Percentiles rank a stretch among this genome's conserved stretches.
These are phyloP conservation scores for Nidularia pulvinata DNA, from an alignment of 768 basidiomycete genomes.

Conservation along the genomic window DNA sequence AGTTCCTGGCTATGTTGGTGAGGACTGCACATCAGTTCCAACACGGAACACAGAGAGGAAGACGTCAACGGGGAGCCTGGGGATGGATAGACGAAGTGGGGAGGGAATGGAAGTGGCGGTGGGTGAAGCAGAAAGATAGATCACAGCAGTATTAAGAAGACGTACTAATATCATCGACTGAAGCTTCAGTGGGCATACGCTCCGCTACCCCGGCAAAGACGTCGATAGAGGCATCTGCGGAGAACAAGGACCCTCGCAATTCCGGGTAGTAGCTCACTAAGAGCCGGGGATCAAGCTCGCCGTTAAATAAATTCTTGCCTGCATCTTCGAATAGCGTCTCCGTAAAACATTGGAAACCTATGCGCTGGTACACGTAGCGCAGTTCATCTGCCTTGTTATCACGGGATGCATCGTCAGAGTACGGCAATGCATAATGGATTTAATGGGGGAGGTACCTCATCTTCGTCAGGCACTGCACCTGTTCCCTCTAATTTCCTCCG, in stretches of 20 bases:
- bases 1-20: conserved; percentile 89
- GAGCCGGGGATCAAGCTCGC: conserved; percentile 82
- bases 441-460: conserved; percentile 39
- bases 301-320: conserved; percentile 73
- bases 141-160: conserved; percentile 18
- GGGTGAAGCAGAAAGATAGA: conserved; percentile 16
- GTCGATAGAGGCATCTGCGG: conserved; percentile 53
- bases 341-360: conserved; percentile 77
- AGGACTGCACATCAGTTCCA: conserved; percentile 78
- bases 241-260: conserved; percentile 67
- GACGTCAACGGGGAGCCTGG: neutral
- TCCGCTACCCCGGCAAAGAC: conserved; percentile 78
- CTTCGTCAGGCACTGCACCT: conserved; percentile 48
- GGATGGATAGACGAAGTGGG: conserved; percentile 7
- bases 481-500: conserved; percentile 50
- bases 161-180: conserved; percentile 88
- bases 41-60: conserved; percentile 9
- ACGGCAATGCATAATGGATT: neutral
- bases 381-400: conserved; percentile 59
- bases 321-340: conserved; percentile 88
- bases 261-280: conserved; percentile 81
- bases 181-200: conserved; percentile 65
- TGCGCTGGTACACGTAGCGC: conserved; percentile 76
- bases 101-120: conserved; percentile 9
- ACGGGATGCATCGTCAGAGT: neutral